phyloP scores from a whole-genome alignment of 306 rosid species.

The barrel medic (Medicago truncatula) region MtrunA17r5.0-ANR NC_053044.1:55064501-55065000 shows the following conservation, averaged over 20 bases:
- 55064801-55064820: constrained; percentile 15
- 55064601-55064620: constrained; percentile 75
- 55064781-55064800: constrained; percentile 81
- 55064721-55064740: constrained; percentile 61
- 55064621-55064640: constrained; percentile 79
- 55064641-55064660: constrained; percentile 40
- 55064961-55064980: constrained; percentile 11
- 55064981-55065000: constrained; percentile 19
- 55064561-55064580: constrained; percentile 63
- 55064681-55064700: constrained; percentile 17
- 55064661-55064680: not conserved
- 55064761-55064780: constrained; percentile 83
- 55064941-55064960: constrained; percentile 84
- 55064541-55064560: constrained; percentile 84
- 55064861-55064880: constrained; percentile 27
- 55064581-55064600: constrained; percentile 85
- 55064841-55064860: not conserved
- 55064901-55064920: constrained; percentile 95
- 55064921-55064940: constrained; percentile 75
- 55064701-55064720: constrained; percentile 11
- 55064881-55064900: constrained; percentile 68
- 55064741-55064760: constrained; percentile 83
- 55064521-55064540: constrained; percentile 58
- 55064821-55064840: constrained; percentile 1
- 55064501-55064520: constrained; percentile 69